Conservation (phyloP, 139 green algal species). For the Closterium sp. region DNA sequence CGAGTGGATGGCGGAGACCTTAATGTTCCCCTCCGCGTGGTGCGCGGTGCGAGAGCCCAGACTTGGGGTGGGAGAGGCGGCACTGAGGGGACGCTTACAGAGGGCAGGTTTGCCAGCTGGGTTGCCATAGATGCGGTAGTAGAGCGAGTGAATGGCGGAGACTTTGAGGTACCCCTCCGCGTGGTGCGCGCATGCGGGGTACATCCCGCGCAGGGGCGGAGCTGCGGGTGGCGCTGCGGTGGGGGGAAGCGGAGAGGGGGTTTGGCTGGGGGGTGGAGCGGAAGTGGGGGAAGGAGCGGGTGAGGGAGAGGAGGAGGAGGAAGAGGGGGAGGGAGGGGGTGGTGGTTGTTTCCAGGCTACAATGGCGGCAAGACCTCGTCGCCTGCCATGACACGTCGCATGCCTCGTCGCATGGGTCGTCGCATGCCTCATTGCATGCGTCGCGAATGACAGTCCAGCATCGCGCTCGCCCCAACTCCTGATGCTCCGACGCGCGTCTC, state of each 20-base stretch:
- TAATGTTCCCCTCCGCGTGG: constrained; percentile 10
- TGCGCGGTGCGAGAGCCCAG: background rate
- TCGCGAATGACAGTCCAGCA: background rate
- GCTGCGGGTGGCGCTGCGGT: background rate
- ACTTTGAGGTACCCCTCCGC: constrained; percentile 20
- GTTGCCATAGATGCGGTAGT: constrained; percentile 44
- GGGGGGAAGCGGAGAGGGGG: constrained; percentile 2
- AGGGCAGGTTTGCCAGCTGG: constrained; percentile 23
- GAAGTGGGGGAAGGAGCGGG: background rate
- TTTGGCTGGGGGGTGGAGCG: background rate
- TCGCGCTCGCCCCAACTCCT: background rate
- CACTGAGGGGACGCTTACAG: background rate
- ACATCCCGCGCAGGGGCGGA: background rate
- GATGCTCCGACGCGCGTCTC: background rate
- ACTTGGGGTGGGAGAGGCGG: too few relatives aligned
- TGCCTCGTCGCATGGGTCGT: too few relatives aligned
- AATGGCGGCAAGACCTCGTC: background rate
- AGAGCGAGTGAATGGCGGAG: constrained; percentile 27
- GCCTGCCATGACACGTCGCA: background rate
- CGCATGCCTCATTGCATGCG: too few relatives aligned
- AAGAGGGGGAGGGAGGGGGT: background rate
- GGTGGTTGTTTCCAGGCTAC: background rate
- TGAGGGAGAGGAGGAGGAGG: background rate
- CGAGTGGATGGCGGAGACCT: constrained; percentile 29
- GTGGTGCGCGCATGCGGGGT: background rate